phyloP scores from a whole-genome alignment of 1,284 basidiomycete species.

The Tetrapyrgos nigripes region DNA sequence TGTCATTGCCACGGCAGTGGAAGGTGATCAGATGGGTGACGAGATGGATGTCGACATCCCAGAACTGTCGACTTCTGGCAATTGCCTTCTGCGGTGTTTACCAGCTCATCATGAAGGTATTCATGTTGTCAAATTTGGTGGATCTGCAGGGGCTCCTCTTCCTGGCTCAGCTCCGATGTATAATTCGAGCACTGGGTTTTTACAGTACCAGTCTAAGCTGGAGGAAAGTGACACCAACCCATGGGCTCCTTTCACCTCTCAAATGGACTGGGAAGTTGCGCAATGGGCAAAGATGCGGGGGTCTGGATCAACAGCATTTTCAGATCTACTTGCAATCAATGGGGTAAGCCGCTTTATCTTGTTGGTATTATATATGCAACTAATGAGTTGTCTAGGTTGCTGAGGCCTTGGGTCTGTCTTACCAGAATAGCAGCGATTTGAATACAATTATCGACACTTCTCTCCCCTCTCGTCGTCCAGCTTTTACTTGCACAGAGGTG shows the following conservation, averaged over 20 bases:
- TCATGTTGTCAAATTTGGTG: not conserved
- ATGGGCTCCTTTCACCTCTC: not conserved
- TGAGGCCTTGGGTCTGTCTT: constrained; percentile 9
- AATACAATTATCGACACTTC: constrained; percentile 13
- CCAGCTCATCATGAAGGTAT: not conserved
- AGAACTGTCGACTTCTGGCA: not conserved
- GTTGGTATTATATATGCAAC: not conserved
- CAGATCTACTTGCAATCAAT: not conserved
- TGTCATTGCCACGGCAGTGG: not conserved
- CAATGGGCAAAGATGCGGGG: not conserved
- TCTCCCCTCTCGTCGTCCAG: constrained; percentile 7
- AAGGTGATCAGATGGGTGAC: not conserved
- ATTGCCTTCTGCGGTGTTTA: not conserved
- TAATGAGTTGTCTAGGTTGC: not conserved
- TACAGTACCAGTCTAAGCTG: not conserved
- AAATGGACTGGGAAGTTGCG: not conserved
- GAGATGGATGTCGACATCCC: not conserved
- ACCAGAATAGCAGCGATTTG: constrained; percentile 2
- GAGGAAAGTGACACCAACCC: not conserved
- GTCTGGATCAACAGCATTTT: not conserved
- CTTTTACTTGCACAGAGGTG: constrained; percentile 3
- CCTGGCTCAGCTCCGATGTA: not conserved
- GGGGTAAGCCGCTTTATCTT: not conserved
- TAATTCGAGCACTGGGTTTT: not conserved
- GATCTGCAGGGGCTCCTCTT: not conserved